phyloP scores from a whole-genome alignment of 2,329 filamentous ascomycete genomes.

The Fusarium equiseti region DNA sequence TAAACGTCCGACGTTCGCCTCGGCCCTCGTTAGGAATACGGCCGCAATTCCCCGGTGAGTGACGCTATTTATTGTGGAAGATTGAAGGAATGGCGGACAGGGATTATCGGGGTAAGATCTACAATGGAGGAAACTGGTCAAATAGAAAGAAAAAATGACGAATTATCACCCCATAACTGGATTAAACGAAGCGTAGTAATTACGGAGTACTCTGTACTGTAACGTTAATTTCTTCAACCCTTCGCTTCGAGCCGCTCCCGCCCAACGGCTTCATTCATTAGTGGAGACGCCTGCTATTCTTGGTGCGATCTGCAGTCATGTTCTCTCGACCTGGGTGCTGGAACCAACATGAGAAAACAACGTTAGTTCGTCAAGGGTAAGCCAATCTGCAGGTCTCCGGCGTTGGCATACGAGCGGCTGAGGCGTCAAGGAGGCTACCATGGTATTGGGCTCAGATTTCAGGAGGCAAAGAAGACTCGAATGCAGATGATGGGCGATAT shows the following conservation, averaged over 20 bases:
- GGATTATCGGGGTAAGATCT: too few species aligned
- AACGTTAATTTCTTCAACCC: not conserved
- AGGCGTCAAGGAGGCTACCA: not conserved
- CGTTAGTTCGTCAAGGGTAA: not conserved
- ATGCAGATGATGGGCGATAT: not conserved
- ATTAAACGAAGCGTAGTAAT: too few species aligned
- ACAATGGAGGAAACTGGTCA: too few species aligned
- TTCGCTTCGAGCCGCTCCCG: not conserved
- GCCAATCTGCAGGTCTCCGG: not conserved
- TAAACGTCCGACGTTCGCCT: not conserved
- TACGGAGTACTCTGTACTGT: not conserved
- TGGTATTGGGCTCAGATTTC: not conserved
- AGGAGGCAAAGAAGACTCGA: not conserved
- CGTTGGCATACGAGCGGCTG: too few species aligned
- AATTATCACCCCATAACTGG: too few species aligned
- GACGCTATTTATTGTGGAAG: too few species aligned
- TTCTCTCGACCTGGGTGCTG: not conserved
- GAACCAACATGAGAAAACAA: not conserved
- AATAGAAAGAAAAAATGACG: too few species aligned
- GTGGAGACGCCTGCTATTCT: not conserved
- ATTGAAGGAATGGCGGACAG: too few species aligned
- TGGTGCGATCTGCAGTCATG: not conserved
- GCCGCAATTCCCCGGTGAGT: not conserved
- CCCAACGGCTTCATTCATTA: not conserved
- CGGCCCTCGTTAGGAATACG: too few species aligned